Base-by-base conservation (phyloP, 768 basidiomycete genomes). In the Leccinum variicolor region DNA sequence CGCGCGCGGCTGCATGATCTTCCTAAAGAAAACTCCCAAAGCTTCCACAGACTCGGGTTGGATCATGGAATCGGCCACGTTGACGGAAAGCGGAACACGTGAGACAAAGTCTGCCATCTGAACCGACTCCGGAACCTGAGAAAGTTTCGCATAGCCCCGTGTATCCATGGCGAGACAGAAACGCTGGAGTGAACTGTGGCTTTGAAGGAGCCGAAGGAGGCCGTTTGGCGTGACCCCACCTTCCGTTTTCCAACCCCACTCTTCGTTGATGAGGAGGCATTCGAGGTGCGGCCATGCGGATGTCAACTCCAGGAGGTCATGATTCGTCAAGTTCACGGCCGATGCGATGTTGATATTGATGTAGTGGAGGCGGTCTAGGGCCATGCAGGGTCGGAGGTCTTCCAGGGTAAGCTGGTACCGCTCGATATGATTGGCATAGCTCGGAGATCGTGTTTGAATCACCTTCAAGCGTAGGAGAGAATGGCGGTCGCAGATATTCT, bases 211-310 rank as follows among this genome's bases (percentile, higher is more conserved):
- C 2, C 21, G 59, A 11, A 57, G 33, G n/a, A 67, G 62, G 15
- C 67, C 64, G 9, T 29, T 29, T 4, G 61, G 66, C 0, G 67
- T 66, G 41, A 67, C 51, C 14, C 64, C 66, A 9, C 53, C 46
- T 14, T 49, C 48, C 21, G 54, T 47, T 14, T 54, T 55, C 64
- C 66, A 68, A 15, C 67, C 67, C 55, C 57, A 66, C 11, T 61
- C 55, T 41, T 57, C 52, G 26, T 68, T 67, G 10, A 67, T 56
- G 52, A 56, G 41, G 10, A 67, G 55, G 13, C 26, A 17, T 19
- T 66, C 52, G 4, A 68, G 52, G 13, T 36, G 58, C 4, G 64
- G 64, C 59, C 66, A 67, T 3, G 62, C 55, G 11, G 64, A 52
- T 0, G 62, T 61, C 47, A 67, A n/a, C 9, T 51, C 47, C 21